phyloP scores from a whole-genome alignment of 257 asterid genomes.

The Primulina tabacum region DNA sequence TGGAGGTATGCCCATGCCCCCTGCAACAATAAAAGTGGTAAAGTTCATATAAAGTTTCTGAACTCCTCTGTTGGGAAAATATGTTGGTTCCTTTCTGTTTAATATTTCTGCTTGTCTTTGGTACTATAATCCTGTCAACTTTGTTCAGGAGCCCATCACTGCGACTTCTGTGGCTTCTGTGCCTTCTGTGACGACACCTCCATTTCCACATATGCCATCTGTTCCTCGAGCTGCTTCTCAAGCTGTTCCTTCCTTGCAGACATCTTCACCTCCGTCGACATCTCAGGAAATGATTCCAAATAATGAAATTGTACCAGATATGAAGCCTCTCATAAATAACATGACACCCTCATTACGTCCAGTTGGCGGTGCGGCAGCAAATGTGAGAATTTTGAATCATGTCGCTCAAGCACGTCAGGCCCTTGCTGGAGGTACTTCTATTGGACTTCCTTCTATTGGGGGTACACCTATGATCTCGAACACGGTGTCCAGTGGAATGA shows the following conservation, averaged over 20 bases:
- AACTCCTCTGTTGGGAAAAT: conserved; percentile 12
- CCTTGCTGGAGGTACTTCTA: conserved; percentile 71
- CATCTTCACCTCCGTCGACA: conserved; percentile 80
- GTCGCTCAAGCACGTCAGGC: conserved; percentile 89
- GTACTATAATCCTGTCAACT: conserved; percentile 6
- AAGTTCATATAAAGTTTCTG: conserved; percentile 25
- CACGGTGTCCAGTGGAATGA: conserved; percentile 84
- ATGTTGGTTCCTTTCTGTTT: conserved; percentile 2
- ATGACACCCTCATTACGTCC: conserved; percentile 66
- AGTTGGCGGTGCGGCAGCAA: conserved; percentile 70
- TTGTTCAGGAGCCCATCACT: conserved; percentile 76
- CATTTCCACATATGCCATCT: conserved; percentile 64
- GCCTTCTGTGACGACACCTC: conserved; percentile 45
- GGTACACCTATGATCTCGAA: conserved; percentile 83
- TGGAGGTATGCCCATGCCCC: conserved; percentile 54
- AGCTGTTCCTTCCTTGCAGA: conserved; percentile 58
- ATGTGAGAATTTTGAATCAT: conserved; percentile 76
- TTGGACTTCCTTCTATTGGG: conserved; percentile 65
- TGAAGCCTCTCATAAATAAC: conserved; percentile 60
- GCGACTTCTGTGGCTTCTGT: conserved; percentile 11
- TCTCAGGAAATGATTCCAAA: conserved; percentile 59
- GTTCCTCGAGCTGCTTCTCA: conserved; percentile 74
- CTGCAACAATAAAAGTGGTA: conserved; percentile 91
- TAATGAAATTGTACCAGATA: conserved; percentile 62
- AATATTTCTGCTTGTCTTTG: conserved; percentile 6